Evolutionary conservation across 1,139 yeast genomes (phyloP), one percentile per base, ranked within the genome.

Genomic region (Pichiaceae sp.): DNA sequence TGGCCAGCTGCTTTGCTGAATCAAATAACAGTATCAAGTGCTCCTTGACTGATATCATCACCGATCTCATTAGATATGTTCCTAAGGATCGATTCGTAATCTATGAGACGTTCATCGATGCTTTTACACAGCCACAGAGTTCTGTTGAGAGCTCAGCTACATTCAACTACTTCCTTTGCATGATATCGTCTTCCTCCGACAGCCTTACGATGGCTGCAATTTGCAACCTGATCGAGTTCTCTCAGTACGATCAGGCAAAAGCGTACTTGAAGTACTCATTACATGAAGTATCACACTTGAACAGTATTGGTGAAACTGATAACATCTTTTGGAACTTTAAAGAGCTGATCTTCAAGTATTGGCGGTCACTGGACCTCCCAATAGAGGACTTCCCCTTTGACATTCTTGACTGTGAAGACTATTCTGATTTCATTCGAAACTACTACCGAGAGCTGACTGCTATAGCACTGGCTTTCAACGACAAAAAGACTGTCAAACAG

Each of bases 141-240:
- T 53, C 67, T 0, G 45, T 60, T 3, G 80, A 73, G 41, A 38
- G 51, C 0, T 52, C 69, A 3, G 67, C 71, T 1, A 54, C 70
- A 0, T 68, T 61, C 44, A 54, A 65, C 19, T 38, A 50, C 14
- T 66, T 70, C 35, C 57, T 70, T 38, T 49, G 60, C 2, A 36
- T 38, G 0, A 36, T 74, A 3, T 50, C 71, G 1, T 33, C 45
- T 2, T 38, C 56, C 1, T 60, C 68, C 1, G 48, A 56, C 6
- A 52, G 54, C 29, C 35, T 65, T 6, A 42, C 59, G 20, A 42
- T 60, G 20, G 54, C 67, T 3, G 52, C 64, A 1, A 41, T 70
- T 4, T 66, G 66, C 46, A 68, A 65, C 41, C 48, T 72, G 30
- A 50, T 70, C 5, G 75, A 70, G 41, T 54, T 63, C 23, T 57